These are phyloP conservation scores for Megacollybia marginata DNA, from an alignment of 768 basidiomycete species.

Conservation along the genomic window DNA sequence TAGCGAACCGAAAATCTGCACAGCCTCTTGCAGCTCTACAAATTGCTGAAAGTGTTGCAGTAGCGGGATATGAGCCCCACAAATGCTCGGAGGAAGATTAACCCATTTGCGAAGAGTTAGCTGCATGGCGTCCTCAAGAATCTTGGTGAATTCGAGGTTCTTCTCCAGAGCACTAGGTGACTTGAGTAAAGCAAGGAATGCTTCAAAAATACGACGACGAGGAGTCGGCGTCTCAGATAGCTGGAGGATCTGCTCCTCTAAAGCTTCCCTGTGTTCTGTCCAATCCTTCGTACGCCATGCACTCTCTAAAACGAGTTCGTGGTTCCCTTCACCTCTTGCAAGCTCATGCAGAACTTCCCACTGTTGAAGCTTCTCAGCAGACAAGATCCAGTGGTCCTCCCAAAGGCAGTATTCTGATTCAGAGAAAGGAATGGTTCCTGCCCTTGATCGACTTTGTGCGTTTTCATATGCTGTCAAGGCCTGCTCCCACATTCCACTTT, in stretches of 20 bases:
- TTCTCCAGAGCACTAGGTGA: slow-evolving; percentile 75
- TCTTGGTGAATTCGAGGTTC: slow-evolving; percentile 80
- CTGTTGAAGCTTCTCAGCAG: slow-evolving; percentile 93
- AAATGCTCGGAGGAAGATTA: slow-evolving; percentile 76
- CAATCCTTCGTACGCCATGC: slow-evolving; percentile 95
- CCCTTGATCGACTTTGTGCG: slow-evolving; percentile 80
- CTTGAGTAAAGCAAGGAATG: slow-evolving; percentile 85
- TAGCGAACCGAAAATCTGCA: slow-evolving; percentile 88
- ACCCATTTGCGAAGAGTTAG: slow-evolving; percentile 95
- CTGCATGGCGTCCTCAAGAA: slow-evolving; percentile 95
- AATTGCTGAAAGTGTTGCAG: slow-evolving; percentile 99
- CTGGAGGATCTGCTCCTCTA: slow-evolving; percentile 76
- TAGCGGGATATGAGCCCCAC: slow-evolving; percentile 88
- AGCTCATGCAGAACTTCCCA: slow-evolving; percentile 96
- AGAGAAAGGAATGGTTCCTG: slow-evolving; percentile 79
- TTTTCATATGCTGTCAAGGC: slow-evolving; percentile 83
- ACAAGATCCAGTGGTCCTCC: slow-evolving; percentile 99
- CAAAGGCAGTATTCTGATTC: slow-evolving; percentile 96
- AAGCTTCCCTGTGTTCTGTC: slow-evolving; percentile 66
- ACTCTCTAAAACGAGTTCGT: slow-evolving; percentile 89
- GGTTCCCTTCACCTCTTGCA: slow-evolving; percentile 80
- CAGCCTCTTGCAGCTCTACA: slow-evolving; percentile 94
- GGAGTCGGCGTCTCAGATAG: slow-evolving; percentile 88
- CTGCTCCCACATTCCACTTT: slow-evolving; percentile 96
- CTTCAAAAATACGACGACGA: slow-evolving; percentile 95